Evolutionary conservation across 306 rosid genomes (phyloP), one percentile per base, ranked within the genome.

Genomic region (Malus orientalis): DNA sequence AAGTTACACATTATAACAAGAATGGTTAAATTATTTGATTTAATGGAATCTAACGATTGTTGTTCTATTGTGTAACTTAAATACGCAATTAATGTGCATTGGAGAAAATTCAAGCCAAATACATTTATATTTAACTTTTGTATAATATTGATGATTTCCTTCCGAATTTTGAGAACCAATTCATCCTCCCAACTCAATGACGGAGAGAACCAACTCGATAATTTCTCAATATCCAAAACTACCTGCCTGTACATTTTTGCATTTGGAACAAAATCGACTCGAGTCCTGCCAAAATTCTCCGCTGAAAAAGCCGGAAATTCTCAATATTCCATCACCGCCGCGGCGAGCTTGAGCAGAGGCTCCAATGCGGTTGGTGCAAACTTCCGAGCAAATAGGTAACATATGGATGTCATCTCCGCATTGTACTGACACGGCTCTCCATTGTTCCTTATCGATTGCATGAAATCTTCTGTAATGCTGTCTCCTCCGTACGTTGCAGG

Each of bases 341-440:
- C 82, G 78, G 90, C 77, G 58, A 95, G 85, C 70, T 83, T 30
- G 44, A 95, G 96, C 85, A 95, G 70, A 42, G 96, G 92, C 83
- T 83, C 85, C 54, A 95, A 73, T 3, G 98, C 86, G 74, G 73
- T 79, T 1, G 86, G 87, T 73, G 91, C 85, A 76, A 95, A 92
- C 91, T 92, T 95, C 62, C 97, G 85, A 76, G 97, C 99, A 81
- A 92, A 92, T 58, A 95, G 96, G 85, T 73, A 86, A 82, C 97
- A 95, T 66, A 89, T 71, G 53, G 97, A 84, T 1, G 91, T 90
- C 89, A 83, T 87, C 78, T 82, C 93, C 16, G 89, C 79, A 78
- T 95, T 95, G 81, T 95, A 92, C 29, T 58, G 85, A 81, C 99
- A 95, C 5, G 69, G 88, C 11, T 89, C 88, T 29, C 90, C 88